Evolutionary conservation across 2,329 filamentous ascomycete genomes (phyloP).

Genomic region (Arthroderma sp.): DNA sequence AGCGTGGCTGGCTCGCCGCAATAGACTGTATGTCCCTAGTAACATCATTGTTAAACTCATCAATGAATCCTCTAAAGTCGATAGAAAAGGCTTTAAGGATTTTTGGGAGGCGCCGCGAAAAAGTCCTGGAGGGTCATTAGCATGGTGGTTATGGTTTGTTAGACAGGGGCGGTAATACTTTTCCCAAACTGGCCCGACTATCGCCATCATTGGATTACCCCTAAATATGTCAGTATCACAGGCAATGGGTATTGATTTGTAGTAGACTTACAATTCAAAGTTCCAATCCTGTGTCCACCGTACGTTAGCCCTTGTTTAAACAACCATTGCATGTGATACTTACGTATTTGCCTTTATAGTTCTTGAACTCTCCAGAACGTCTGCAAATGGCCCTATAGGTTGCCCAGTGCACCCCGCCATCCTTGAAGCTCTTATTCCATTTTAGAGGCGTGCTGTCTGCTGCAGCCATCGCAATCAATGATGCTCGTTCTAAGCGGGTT

Average conservation of each 20-base stretch:
- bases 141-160: too few relatives aligned
- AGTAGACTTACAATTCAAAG: slow-evolving; percentile 7
- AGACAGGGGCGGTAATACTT: too few relatives aligned
- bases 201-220: slow-evolving; percentile 7
- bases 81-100: neutral
- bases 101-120: neutral
- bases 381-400: slow-evolving; percentile 48
- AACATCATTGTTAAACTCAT: neutral
- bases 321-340: neutral
- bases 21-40: neutral
- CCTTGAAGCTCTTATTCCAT: neutral
- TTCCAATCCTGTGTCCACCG: slow-evolving; percentile 10
- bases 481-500: neutral
- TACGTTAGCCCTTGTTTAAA: neutral
- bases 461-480: neutral
- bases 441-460: neutral
- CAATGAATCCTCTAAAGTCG: neutral
- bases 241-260: neutral
- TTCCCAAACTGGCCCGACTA: slow-evolving; percentile 8
- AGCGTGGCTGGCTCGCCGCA: neutral
- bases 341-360: slow-evolving; percentile 20
- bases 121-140: too few relatives aligned
- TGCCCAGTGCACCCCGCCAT: slow-evolving; percentile 34
- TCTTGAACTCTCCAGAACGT: slow-evolving; percentile 38
- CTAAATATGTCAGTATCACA: slow-evolving; percentile 6